phyloP scores from a whole-genome alignment of 2,329 filamentous ascomycete genomes.

The Esteya vermicola region DNA sequence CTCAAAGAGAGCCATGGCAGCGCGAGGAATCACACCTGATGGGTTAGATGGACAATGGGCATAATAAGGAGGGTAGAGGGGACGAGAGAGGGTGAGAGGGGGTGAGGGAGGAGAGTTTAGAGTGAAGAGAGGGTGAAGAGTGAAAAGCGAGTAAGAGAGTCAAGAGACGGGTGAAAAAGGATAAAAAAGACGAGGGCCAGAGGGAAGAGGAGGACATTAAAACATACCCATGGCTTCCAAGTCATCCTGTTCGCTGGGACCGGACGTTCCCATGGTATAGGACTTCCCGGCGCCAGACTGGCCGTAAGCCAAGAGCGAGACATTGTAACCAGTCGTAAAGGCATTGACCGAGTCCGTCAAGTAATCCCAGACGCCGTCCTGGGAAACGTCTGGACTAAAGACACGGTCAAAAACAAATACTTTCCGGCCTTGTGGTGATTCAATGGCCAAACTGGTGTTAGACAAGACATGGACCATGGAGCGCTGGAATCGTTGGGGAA shows the following conservation, averaged over 20 bases:
- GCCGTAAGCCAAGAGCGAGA: slow-evolving; percentile 90
- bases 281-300: slow-evolving; percentile 97
- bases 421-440: slow-evolving; percentile 83
- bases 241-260: slow-evolving; percentile 62
- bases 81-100: too few species aligned
- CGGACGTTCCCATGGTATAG: slow-evolving; percentile 96
- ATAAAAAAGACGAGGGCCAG: too few species aligned
- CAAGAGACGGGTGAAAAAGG: too few species aligned
- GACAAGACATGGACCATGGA: slow-evolving; percentile 85
- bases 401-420: slow-evolving; percentile 95
- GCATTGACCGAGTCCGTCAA: slow-evolving; percentile 77
- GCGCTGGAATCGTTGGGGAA: slow-evolving; percentile 87
- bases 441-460: slow-evolving; percentile 72
- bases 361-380: slow-evolving; percentile 92
- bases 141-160: too few species aligned
- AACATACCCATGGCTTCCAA: slow-evolving; percentile 61
- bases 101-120: background rate
- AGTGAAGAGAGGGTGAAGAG: background rate
- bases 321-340: slow-evolving; percentile 95
- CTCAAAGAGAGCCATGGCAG: slow-evolving; percentile 76
- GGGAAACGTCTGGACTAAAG: slow-evolving; percentile 67
- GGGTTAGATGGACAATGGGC: too few species aligned
- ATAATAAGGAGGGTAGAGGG: too few species aligned
- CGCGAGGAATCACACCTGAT: slow-evolving; percentile 85
- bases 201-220: too few species aligned